Percentiles rank a stretch among this genome's conserved stretches.
phyloP scores from a whole-genome alignment of 2,329 filamentous ascomycete species.

The Alternaria dauci region DNA sequence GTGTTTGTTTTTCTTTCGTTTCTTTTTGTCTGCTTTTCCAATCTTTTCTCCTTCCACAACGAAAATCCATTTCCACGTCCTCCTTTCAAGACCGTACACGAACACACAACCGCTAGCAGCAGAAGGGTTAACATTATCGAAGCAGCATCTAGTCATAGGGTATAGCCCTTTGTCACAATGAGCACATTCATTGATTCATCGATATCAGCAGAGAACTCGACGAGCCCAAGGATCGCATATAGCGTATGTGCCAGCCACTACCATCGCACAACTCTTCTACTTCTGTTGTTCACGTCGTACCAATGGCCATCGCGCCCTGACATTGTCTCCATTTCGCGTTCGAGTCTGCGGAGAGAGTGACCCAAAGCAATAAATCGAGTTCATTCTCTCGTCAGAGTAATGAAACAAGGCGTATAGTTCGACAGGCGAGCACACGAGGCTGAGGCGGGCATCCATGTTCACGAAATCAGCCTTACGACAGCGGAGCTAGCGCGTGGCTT shows the following conservation, averaged over 20 bases:
- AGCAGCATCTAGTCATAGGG: conserved; percentile 61
- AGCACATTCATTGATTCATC: conserved; percentile 32
- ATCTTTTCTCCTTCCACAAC: conserved; percentile 35
- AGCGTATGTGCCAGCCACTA: conserved; percentile 49
- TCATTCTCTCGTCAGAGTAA: too few species aligned
- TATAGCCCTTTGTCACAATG: conserved; percentile 48
- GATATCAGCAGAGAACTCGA: conserved; percentile 63
- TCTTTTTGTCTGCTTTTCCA: conserved; percentile 33
- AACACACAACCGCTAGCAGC: conserved; percentile 35
- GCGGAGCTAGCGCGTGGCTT: background rate
- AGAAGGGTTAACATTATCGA: conserved; percentile 61
- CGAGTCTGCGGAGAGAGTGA: too few species aligned
- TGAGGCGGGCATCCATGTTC: background rate
- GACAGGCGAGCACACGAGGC: background rate
- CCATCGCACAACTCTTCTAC: conserved; percentile 7
- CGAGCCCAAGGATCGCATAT: conserved; percentile 55
- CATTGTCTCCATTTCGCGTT: too few species aligned
- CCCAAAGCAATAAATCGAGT: too few species aligned
- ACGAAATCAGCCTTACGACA: background rate
- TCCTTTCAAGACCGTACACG: conserved; percentile 32
- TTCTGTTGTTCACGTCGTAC: accelerated
- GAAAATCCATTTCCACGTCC: conserved; percentile 39
- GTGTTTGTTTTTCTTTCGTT: conserved; percentile 30
- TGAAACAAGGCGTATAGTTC: too few species aligned
- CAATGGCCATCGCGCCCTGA: background rate